Base-by-base conservation (phyloP, 1,284 basidiomycete genomes). In the Mycena sp. region DNA sequence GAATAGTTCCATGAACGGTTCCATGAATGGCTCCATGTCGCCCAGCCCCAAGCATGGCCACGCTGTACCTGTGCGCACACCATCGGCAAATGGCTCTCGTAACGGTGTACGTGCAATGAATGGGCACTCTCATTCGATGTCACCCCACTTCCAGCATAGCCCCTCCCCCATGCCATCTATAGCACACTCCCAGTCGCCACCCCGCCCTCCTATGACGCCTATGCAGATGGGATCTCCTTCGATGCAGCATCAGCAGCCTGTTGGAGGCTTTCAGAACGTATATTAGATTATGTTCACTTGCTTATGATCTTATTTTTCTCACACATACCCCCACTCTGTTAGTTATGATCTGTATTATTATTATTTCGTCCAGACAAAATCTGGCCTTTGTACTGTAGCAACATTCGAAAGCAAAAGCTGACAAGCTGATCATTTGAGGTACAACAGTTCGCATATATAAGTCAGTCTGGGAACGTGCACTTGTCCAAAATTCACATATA, bases 191-290 rank as follows among this genome's bases (percentile, higher is more conserved):
- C 83, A 84, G 57, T 87, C 87, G 7, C 86, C 88, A 2, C 83
- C 87, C 2, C 81, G 86, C 23, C 77, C 83, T 21, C 79, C 85
- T 6, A 82, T 87, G 65, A 82, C 86, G 5, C 83, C 86, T 10
- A 78, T 85, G 77, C 77, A 78, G 35, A 82, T 86, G 71, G 78
- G 85, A 29, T 88, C 87, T 14, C 87, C 89, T n/a, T 86, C 86
- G 48, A 67, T 88, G 65, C 87, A 86, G 73, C 84, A 87, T 63
- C 86, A 89, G 68, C 85, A 88, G 69, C 73, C 78, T 10, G 76
- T 79, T 46, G 78, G 78, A 41, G 76, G 74, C 49, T 78, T 78
- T 25, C 80, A 80, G 72, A 78, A 76, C 65, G 80, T 81, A 32
- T 82, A 79, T 73, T 83, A 76, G 71, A 57, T 37, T 44, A 37